Base-by-base conservation (phyloP, 2,329 filamentous ascomycete genomes). In the Lasiodiplodia sp. region DNA sequence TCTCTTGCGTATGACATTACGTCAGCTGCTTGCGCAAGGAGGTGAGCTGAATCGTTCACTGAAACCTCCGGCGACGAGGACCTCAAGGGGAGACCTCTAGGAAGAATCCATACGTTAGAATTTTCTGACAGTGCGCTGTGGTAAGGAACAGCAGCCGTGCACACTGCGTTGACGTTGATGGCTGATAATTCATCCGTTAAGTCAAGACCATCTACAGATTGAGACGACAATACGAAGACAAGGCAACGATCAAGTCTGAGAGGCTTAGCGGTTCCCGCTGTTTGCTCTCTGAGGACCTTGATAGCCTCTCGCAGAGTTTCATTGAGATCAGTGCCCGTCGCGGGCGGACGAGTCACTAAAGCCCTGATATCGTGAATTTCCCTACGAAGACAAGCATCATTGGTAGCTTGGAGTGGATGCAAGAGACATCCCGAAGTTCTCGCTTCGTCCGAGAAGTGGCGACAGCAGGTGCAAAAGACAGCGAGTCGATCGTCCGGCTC, bases 151-250 rank as follows among this genome's bases (percentile, higher is more conserved):
- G 44, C 62, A 49, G 60, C 68, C 23, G 69, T 67, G 49, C 65
- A 69, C 28, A 70, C 49, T 28, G 44, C 38, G 52, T 70, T 44
- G 52, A 70, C 51, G 28, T 55, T 53, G 21, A 67, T 21, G 18
- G 18, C 31, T 23, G 55, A 49, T 55, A 68, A 65, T 25, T 51
- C 34, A 18, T 47, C 64, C 16, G 7, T 21, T 16, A 52, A 38
- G 44, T 34, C 56, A 23, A 67, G 23, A 47, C 47, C 70, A 14
- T 28, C 65, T 21, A 47, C 55, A 16, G 69, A 56, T 18, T 69
- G 58, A 5, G 72, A 69, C 31, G 72, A 73, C 12, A 74, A 37
- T 6, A 74, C 56, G 37, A 74, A 58, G 25, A 71, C 60, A 38
- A 71, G 70, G 38, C 66, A 62, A 21, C 55, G 49, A 18, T 58